Percentiles rank a stretch among this genome's conserved stretches.
These are phyloP conservation scores for Beauveria rudraprayagi DNA, from an alignment of 2,329 filamentous ascomycete species.

Conservation along the genomic window DNA sequence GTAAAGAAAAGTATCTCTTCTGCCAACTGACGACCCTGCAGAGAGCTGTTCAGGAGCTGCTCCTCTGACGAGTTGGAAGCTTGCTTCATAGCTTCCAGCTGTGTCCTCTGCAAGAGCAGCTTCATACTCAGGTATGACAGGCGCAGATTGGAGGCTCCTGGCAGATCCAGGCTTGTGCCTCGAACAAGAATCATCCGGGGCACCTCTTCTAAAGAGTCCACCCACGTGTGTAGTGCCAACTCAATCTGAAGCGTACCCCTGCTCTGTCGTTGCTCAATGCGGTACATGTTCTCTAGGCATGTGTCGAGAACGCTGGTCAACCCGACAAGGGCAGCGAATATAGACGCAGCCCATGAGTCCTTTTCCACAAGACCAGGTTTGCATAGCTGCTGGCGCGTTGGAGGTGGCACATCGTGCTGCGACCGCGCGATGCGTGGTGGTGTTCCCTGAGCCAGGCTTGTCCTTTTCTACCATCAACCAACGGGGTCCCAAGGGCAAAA, in stretches of 20 bases:
- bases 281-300: conserved; percentile 27
- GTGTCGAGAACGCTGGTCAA: conserved; percentile 33
- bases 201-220: conserved; percentile 30
- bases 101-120: conserved; percentile 38
- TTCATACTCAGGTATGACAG: conserved; percentile 41
- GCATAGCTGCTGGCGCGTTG: conserved; percentile 28
- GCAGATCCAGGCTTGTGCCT: conserved; percentile 31
- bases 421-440: conserved; percentile 37
- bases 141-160: conserved; percentile 43
- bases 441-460: conserved; percentile 44
- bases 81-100: conserved; percentile 33
- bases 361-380: conserved; percentile 13
- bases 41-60: conserved; percentile 25
- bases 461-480: conserved; percentile 25
- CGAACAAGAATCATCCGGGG: conserved; percentile 33
- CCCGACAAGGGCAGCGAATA: conserved; percentile 37
- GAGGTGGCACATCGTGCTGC: conserved; percentile 41
- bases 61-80: conserved; percentile 16
- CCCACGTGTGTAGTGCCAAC: conserved; percentile 33
- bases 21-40: conserved; percentile 34
- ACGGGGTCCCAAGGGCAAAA: not conserved
- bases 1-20: conserved; percentile 42
- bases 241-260: conserved; percentile 27
- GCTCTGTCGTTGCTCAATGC: conserved; percentile 22
- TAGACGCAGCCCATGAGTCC: conserved; percentile 21